These are phyloP conservation scores for Diplocarpon mali DNA, from an alignment of 2,329 filamentous ascomycete genomes.

Conservation along the genomic window DNA sequence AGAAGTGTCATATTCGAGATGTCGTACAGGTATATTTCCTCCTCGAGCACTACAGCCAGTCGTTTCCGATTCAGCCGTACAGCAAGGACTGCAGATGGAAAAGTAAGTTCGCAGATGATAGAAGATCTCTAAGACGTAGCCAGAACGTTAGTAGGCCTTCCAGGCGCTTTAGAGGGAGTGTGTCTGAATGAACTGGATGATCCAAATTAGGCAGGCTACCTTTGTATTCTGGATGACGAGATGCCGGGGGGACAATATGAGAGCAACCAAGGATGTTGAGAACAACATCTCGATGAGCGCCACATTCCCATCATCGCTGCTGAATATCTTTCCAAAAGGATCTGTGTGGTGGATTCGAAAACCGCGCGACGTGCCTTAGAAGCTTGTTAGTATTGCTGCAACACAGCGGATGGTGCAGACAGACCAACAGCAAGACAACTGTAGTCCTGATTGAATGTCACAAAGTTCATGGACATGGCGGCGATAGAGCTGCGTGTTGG, in stretches of 20 bases:
- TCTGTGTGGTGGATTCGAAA: slow-evolving; percentile 97
- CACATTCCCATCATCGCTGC: slow-evolving; percentile 89
- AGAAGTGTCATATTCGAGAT: slow-evolving; percentile 97
- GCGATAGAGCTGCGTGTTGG: not conserved
- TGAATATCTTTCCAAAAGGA: slow-evolving; percentile 89
- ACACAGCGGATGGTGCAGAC: slow-evolving; percentile 25
- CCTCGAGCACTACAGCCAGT: slow-evolving; percentile 84
- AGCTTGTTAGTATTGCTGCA: not conserved
- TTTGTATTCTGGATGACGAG: slow-evolving; percentile 97
- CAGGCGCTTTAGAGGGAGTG: not conserved
- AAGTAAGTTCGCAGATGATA: slow-evolving; percentile 96
- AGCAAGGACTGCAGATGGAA: slow-evolving; percentile 89
- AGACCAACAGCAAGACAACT: slow-evolving; percentile 89
- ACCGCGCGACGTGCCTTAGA: slow-evolving; percentile 76
- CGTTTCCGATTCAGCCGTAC: slow-evolving; percentile 91
- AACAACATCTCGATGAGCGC: slow-evolving; percentile 98
- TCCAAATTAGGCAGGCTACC: slow-evolving; percentile 36
- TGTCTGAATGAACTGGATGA: not conserved
- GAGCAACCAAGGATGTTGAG: slow-evolving; percentile 88
- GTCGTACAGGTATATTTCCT: slow-evolving; percentile 96
- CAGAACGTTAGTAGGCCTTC: not conserved
- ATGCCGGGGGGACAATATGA: slow-evolving; percentile 83
- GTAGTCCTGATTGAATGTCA: slow-evolving; percentile 99
- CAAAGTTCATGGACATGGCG: slow-evolving; percentile 82
- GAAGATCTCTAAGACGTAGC: slow-evolving; percentile 43